Evolutionary conservation across 1,284 basidiomycete genomes (phyloP).

Genomic region (Ceratobasidium sp.): DNA sequence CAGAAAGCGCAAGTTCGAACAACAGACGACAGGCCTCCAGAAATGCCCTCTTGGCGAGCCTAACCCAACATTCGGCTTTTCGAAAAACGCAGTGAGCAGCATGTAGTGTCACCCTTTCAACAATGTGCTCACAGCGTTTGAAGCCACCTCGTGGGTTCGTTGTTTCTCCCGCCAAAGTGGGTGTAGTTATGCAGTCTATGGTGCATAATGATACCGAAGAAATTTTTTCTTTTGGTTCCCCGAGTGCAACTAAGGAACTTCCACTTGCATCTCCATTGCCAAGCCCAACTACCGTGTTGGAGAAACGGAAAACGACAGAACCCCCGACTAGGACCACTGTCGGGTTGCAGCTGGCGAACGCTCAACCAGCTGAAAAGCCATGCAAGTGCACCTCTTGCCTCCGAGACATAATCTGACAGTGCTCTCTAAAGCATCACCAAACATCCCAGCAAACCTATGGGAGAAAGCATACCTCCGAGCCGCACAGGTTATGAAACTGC

Average conservation of each 20-base stretch:
- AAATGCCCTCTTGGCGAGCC: background rate
- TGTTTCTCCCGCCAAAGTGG: background rate
- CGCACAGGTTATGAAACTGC: conserved; percentile 13
- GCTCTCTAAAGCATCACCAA: background rate
- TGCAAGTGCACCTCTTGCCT: background rate
- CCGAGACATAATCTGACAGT: background rate
- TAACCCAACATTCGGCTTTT: background rate
- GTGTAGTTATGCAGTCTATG: background rate
- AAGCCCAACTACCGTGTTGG: background rate
- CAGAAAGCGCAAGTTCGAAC: conserved; percentile 22
- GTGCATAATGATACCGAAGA: background rate
- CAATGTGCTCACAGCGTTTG: background rate
- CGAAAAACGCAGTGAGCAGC: background rate
- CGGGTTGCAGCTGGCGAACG: too few relatives aligned
- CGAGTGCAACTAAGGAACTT: background rate
- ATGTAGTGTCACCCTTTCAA: background rate
- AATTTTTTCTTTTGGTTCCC: conserved; percentile 18
- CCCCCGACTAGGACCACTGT: background rate
- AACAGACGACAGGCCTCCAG: background rate
- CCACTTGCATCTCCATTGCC: background rate
- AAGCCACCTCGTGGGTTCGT: conserved; percentile 2
- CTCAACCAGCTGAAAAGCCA: background rate
- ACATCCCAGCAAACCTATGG: conserved; percentile 22
- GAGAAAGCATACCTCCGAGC: conserved; percentile 16
- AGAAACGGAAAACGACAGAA: background rate